Percentiles rank a stretch among this genome's conserved stretches.
Conservation (phyloP, 2,329 filamentous ascomycete genomes). For the Ilyonectria sp. region DNA sequence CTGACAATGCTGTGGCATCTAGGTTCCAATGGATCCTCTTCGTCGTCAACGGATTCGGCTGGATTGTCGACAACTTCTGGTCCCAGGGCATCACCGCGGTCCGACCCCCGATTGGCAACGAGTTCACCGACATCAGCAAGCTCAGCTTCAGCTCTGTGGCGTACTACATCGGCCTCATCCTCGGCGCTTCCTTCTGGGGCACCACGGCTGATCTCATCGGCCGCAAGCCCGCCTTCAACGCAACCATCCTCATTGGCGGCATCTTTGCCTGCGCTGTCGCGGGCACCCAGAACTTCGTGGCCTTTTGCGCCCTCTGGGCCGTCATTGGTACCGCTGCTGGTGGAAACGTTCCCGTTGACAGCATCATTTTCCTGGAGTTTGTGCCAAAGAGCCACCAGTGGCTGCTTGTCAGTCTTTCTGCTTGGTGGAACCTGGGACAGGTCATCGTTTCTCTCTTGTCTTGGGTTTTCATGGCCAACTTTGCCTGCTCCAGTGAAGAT, state of each 20-base stretch:
- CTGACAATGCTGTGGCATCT: neutral
- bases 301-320: constrained; percentile 69
- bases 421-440: constrained; percentile 65
- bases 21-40: constrained; percentile 61
- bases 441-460: constrained; percentile 53
- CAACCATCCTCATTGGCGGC: constrained; percentile 59
- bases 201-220: constrained; percentile 59
- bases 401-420: constrained; percentile 58
- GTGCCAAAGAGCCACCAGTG: constrained; percentile 60
- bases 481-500: constrained; percentile 52
- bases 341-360: constrained; percentile 64
- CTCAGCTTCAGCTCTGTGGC: constrained; percentile 53
- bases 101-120: constrained; percentile 52
- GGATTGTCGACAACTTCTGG: constrained; percentile 62
- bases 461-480: constrained; percentile 57
- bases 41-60: constrained; percentile 63
- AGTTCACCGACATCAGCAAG: constrained; percentile 51
- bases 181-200: constrained; percentile 64
- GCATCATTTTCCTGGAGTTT: constrained; percentile 65
- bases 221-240: constrained; percentile 61
- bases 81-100: constrained; percentile 54
- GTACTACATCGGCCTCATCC: constrained; percentile 59
- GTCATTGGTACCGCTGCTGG: constrained; percentile 59
- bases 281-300: constrained; percentile 70
- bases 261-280: constrained; percentile 73